Evolutionary conservation across 805 yeast species (phyloP).

Genomic region (Wickerhamiella siamensis): DNA sequence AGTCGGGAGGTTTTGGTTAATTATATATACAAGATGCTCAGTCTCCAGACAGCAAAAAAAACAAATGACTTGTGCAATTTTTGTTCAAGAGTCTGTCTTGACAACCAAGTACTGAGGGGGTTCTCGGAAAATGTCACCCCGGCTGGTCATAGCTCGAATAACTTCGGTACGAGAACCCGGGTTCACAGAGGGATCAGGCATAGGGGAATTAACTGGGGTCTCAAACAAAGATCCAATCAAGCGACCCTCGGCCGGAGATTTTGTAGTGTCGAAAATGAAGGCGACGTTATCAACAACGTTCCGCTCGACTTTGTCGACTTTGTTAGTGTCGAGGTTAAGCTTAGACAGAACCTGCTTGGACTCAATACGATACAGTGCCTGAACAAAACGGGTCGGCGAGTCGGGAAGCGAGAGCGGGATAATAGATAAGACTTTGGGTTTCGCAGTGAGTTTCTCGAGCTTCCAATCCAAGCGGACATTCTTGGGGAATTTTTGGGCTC

Average conservation of each 20-base stretch:
- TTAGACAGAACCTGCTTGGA: constrained; percentile 46
- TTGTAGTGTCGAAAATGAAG: constrained; percentile 43
- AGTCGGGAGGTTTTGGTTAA: no score
- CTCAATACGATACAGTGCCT: constrained; percentile 47
- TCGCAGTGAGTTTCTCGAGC: constrained; percentile 47
- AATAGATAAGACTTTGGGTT: constrained; percentile 61
- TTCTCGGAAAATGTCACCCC: constrained; percentile 27
- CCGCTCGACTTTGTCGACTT: constrained; percentile 34
- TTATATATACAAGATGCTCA: no score
- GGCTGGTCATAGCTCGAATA: constrained; percentile 24
- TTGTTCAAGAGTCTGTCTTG: no score
- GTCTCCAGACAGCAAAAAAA: no score
- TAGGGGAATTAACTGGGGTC: constrained; percentile 23
- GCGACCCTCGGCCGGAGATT: constrained; percentile 37
- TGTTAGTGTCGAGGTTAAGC: constrained; percentile 32
- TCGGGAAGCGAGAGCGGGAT: constrained; percentile 52
- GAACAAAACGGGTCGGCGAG: constrained; percentile 39
- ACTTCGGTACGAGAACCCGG: constrained; percentile 18
- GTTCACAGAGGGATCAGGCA: constrained; percentile 21
- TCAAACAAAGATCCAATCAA: constrained; percentile 60
- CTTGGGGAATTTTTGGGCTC: constrained; percentile 43
- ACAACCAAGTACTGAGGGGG: constrained; percentile 20
- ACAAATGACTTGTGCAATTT: no score
- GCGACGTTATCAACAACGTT: constrained; percentile 48
- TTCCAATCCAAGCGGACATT: constrained; percentile 60